Conservation (phyloP, 2,329 filamentous ascomycete genomes). For the Clarireedia hainanense region DNA sequence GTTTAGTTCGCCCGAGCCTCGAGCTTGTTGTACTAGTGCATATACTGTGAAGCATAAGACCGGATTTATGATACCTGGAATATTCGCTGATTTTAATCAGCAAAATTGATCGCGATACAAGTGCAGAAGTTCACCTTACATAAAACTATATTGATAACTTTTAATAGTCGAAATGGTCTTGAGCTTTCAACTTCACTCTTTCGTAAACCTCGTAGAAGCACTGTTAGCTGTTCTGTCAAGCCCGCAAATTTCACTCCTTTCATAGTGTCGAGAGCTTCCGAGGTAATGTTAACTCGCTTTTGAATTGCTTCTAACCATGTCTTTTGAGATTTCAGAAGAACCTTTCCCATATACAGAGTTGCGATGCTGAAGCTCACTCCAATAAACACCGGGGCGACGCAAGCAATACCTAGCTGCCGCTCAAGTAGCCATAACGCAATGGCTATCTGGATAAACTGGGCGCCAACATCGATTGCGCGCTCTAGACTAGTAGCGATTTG, state of each 20-base stretch:
- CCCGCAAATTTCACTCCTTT: conserved; percentile 40
- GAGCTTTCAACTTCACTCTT: background rate
- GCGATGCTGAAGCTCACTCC: conserved; percentile 7
- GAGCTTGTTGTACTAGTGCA: conserved; percentile 3
- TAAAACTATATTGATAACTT: background rate
- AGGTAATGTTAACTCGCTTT: conserved; percentile 33
- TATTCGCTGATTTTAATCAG: background rate
- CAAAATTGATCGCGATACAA: background rate
- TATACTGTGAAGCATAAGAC: conserved; percentile 1
- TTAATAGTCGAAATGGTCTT: background rate
- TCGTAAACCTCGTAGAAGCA: background rate
- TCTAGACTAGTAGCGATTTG: conserved; percentile 24
- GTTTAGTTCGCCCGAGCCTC: background rate
- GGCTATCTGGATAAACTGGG: conserved; percentile 31
- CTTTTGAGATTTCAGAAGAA: conserved; percentile 6
- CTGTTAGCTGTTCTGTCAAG: conserved; percentile 13
- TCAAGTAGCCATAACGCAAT: conserved; percentile 33
- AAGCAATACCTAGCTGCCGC: conserved; percentile 26
- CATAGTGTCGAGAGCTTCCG: conserved; percentile 35
- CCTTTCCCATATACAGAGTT: background rate
- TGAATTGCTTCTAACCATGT: conserved; percentile 36
- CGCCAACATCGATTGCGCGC: conserved; percentile 33
- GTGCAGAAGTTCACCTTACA: background rate
- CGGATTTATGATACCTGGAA: background rate
- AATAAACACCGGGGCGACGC: conserved; percentile 21